A percentile compares a stretch with the other conserved stretches of the same genome.
Conservation (phyloP, 2,329 filamentous ascomycete species). For the Penicillium oxalicum region DNA sequence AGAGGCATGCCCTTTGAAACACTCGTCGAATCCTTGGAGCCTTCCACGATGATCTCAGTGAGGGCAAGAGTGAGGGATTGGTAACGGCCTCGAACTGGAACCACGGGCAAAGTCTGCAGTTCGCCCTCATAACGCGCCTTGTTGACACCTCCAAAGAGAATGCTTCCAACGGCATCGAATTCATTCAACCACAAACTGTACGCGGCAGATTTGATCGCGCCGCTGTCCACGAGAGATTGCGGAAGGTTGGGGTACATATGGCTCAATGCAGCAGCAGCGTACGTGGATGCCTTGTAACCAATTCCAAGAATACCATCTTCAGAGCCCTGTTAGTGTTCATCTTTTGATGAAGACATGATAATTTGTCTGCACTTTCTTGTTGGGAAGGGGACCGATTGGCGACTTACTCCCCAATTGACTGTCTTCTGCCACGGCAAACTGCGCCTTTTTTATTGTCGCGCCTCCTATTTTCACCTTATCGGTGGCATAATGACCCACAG, state of each 20-base stretch:
- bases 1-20: not conserved
- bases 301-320: not conserved
- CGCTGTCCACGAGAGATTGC: constrained; percentile 53
- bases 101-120: not conserved
- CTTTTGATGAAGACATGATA: too few species aligned
- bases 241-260: constrained; percentile 61
- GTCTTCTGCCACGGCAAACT: not conserved
- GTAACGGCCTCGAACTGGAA: not conserved
- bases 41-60: not conserved
- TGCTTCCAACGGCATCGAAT: constrained; percentile 54
- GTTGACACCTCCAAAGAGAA: constrained; percentile 46
- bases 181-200: constrained; percentile 71
- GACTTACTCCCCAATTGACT: not conserved
- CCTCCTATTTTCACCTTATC: not conserved
- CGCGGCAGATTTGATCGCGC: constrained; percentile 57
- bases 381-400: too few species aligned
- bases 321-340: not conserved
- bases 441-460: not conserved
- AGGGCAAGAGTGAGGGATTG: not conserved
- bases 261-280: constrained; percentile 13
- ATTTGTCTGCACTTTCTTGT: too few species aligned
- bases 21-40: not conserved
- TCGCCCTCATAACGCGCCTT: not conserved
- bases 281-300: not conserved
- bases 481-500: not conserved